Conservation (phyloP, 306 rosid species). For the Vicia villosa region DNA sequence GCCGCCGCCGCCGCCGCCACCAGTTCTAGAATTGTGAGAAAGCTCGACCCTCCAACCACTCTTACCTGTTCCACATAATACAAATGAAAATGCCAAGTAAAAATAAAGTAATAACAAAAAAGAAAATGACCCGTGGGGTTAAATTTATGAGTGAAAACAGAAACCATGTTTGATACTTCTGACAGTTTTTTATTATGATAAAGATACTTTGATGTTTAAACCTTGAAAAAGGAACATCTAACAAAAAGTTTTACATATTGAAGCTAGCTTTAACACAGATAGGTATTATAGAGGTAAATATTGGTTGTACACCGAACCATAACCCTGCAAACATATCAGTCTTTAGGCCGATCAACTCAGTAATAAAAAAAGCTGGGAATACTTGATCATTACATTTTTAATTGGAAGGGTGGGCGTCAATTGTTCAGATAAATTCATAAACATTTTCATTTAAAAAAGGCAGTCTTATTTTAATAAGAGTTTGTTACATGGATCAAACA, state of each 20-base stretch:
- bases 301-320: constrained; percentile 3
- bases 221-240: background rate
- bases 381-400: background rate
- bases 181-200: background rate
- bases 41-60: constrained; percentile 99
- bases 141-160: background rate
- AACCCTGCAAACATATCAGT: constrained; percentile 22
- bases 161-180: background rate
- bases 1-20: constrained; percentile 49
- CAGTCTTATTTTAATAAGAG: constrained; percentile 4
- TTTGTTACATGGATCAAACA: background rate
- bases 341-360: background rate
- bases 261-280: background rate
- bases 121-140: background rate
- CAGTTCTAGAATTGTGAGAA: constrained; percentile 94
- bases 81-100: constrained; percentile 1
- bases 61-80: constrained; percentile 64
- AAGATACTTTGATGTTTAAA: background rate
- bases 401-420: background rate
- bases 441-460: background rate
- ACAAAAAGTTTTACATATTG: background rate
- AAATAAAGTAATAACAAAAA: background rate
- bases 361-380: background rate
- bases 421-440: background rate
- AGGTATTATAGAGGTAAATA: background rate